Percentiles rank a stretch among this genome's conserved stretches.
Evolutionary conservation across 1,139 yeast genomes (phyloP).

Genomic region (Kodamaea sp.): DNA sequence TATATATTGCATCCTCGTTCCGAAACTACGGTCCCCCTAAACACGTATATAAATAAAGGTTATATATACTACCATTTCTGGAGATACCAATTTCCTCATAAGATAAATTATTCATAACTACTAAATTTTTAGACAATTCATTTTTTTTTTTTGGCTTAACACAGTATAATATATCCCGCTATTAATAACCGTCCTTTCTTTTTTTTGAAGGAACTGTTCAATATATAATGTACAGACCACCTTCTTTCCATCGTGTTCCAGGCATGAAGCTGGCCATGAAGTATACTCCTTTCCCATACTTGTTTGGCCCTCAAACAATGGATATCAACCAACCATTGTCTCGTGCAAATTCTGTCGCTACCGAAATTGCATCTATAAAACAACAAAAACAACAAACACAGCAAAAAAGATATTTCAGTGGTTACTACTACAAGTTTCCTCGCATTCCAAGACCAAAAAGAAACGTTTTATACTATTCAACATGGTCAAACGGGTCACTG

Average conservation of each 20-base stretch:
- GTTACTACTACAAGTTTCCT: conserved; percentile 49
- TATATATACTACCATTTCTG: too few species aligned
- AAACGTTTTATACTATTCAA: conserved; percentile 52
- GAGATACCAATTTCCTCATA: too few species aligned
- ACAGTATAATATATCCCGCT: too few species aligned
- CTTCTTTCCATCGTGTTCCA: conserved; percentile 6
- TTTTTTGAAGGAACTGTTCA: not conserved
- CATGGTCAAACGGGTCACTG: conserved; percentile 27
- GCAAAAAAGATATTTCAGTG: conserved; percentile 21
- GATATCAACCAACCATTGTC: conserved; percentile 44
- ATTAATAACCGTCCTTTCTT: not conserved
- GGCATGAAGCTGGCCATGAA: conserved; percentile 14
- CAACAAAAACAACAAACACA: conserved; percentile 14
- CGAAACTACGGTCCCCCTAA: too few species aligned
- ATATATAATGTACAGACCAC: conserved; percentile 13
- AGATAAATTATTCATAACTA: too few species aligned
- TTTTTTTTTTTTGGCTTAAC: conserved; percentile 1
- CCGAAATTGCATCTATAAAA: conserved; percentile 24
- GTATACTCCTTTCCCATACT: conserved; percentile 11
- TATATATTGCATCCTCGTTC: too few species aligned
- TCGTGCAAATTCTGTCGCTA: conserved; percentile 35
- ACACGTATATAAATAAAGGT: too few species aligned
- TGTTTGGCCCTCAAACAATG: conserved; percentile 22
- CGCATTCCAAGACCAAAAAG: conserved; percentile 64
- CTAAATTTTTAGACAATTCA: too few species aligned